phyloP scores from a whole-genome alignment of 176 grass and related monocot species.

The Tillandsia leiboldiana region DNA sequence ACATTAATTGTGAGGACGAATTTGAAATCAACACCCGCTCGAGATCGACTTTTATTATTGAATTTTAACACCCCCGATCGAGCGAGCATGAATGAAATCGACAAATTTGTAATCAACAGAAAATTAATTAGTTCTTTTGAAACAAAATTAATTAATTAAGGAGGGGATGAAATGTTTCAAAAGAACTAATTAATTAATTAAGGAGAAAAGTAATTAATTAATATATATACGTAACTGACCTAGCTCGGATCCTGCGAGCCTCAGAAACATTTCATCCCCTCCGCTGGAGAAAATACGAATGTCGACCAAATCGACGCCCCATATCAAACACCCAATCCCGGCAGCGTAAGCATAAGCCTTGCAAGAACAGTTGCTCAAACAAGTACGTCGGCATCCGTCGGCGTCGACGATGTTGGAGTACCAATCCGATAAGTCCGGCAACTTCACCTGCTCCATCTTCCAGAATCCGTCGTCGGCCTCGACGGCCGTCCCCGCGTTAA shows the following conservation, averaged over 20 bases:
- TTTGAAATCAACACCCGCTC: background rate
- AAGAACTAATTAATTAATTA: background rate
- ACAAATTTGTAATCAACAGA: too few species aligned
- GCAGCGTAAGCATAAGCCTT: constrained; percentile 41
- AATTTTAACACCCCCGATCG: too few species aligned
- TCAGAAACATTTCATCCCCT: constrained; percentile 41
- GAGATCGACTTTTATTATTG: too few species aligned
- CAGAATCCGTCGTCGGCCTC: constrained; percentile 40
- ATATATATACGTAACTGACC: constrained; percentile 12
- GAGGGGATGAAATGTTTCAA: too few species aligned
- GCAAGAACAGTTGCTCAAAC: constrained; percentile 62
- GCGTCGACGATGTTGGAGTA: constrained; percentile 13
- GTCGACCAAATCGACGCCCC: constrained; percentile 62
- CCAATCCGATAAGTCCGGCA: constrained; percentile 58
- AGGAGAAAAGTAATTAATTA: too few species aligned
- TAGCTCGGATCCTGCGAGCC: constrained; percentile 39
- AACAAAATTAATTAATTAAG: background rate
- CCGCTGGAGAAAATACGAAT: constrained; percentile 51
- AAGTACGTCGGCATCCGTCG: constrained; percentile 29
- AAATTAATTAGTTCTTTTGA: background rate
- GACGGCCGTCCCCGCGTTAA: background rate
- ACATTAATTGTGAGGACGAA: background rate
- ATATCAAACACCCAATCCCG: constrained; percentile 47
- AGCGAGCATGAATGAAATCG: too few species aligned
- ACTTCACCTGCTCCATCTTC: constrained; percentile 43